Conservation (phyloP, 2,329 filamentous ascomycete genomes). For the Fusarium beomiforme region DNA sequence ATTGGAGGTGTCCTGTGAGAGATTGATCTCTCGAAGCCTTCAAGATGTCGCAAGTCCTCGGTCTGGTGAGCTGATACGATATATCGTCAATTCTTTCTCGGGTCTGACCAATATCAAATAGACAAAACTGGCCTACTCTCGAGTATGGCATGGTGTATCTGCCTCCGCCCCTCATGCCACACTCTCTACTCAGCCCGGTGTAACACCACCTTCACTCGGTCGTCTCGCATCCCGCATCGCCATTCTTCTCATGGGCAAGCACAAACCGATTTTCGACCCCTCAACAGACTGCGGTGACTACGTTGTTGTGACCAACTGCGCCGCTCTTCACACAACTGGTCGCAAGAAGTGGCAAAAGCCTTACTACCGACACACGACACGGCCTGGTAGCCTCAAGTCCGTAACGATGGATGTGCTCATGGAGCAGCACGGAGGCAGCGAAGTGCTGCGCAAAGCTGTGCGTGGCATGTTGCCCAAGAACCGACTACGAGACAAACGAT, state of each 20-base stretch:
- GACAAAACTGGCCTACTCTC: constrained; percentile 96
- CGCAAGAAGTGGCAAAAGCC: constrained; percentile 93
- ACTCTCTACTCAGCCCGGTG: constrained; percentile 65
- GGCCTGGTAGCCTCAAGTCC: constrained; percentile 84
- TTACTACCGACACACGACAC: constrained; percentile 94
- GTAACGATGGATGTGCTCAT: constrained; percentile 97
- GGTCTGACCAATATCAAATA: constrained; percentile 51
- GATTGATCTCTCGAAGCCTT: constrained; percentile 34
- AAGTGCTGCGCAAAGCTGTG: constrained; percentile 91
- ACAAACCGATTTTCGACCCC: constrained; percentile 97
- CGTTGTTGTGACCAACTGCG: constrained; percentile 91
- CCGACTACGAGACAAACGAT: constrained; percentile 83
- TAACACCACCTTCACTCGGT: constrained; percentile 82
- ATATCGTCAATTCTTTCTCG: constrained; percentile 6
- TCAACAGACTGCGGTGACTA: constrained; percentile 99
- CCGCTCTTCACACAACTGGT: constrained; percentile 86
- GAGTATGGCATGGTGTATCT: constrained; percentile 90
- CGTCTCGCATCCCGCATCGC: constrained; percentile 90
- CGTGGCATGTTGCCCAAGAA: constrained; percentile 99
- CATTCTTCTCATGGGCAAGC: constrained; percentile 92
- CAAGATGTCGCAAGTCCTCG: constrained; percentile 82
- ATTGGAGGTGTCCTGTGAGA: constrained; percentile 27
- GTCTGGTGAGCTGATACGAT: constrained; percentile 65
- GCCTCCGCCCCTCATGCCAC: constrained; percentile 73
- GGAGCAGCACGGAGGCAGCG: constrained; percentile 90